phyloP scores from a whole-genome alignment of 2,329 filamentous ascomycete genomes.

The Fusarium luffae region DNA sequence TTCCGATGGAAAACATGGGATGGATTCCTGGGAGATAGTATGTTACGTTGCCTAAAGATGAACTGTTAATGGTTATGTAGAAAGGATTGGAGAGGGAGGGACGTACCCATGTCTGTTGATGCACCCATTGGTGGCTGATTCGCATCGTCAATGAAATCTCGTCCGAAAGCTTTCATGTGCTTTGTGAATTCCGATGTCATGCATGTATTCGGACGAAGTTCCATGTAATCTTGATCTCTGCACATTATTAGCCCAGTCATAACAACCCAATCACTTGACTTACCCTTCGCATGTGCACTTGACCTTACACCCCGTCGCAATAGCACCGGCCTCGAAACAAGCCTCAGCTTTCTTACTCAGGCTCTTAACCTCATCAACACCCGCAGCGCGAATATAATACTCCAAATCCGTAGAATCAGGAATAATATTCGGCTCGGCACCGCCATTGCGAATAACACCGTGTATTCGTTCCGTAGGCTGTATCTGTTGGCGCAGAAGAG shows the following conservation, averaged over 20 bases:
- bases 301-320: conserved; percentile 59
- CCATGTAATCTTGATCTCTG: conserved; percentile 40
- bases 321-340: conserved; percentile 55
- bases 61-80: no score
- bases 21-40: conserved; percentile 38
- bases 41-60: conserved; percentile 42
- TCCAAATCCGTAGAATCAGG: conserved; percentile 59
- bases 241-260: not conserved
- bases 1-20: conserved; percentile 40
- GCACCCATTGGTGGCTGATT: conserved; percentile 35
- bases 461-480: conserved; percentile 62
- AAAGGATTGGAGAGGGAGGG: no score
- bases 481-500: conserved; percentile 66
- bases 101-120: conserved; percentile 41
- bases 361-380: conserved; percentile 52
- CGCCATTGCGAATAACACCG: conserved; percentile 64
- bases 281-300: conserved; percentile 48
- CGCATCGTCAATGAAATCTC: conserved; percentile 16
- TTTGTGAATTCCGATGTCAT: conserved; percentile 29
- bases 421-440: conserved; percentile 66
- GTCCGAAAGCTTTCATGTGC: conserved; percentile 38
- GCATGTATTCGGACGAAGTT: conserved; percentile 32
- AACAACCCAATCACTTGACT: not conserved
- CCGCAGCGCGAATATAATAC: conserved; percentile 45
- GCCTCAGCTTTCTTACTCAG: conserved; percentile 49